These are phyloP conservation scores for Zanthoxylum bungeanum DNA, from an alignment of 345 rosid species.

Conservation along the genomic window DNA sequence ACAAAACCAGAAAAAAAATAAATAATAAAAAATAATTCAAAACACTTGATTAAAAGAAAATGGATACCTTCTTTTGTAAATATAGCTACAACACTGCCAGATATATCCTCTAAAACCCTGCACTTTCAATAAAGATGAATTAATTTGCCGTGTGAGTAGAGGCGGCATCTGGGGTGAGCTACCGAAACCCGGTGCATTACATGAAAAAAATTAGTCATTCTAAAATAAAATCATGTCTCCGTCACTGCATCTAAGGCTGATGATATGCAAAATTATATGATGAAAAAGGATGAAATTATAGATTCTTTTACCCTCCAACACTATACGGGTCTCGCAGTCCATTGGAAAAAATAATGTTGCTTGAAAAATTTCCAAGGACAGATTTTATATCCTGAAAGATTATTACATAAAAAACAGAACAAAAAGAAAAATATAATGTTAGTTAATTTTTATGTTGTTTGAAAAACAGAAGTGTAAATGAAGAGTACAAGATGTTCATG, in stretches of 20 bases:
- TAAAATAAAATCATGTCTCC: too few relatives aligned
- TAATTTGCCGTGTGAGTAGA: too few relatives aligned
- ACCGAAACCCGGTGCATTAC: too few relatives aligned
- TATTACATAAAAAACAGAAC: too few relatives aligned
- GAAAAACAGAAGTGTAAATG: not conserved
- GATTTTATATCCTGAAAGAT: conserved; percentile 39
- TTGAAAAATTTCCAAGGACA: conserved; percentile 35
- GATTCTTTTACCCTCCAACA: conserved; percentile 38
- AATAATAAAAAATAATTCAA: not conserved
- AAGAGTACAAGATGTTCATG: not conserved
- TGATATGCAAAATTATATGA: too few relatives aligned
- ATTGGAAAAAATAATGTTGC: conserved; percentile 54
- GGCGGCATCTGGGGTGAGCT: too few relatives aligned
- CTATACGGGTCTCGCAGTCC: conserved; percentile 49
- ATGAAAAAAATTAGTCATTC: too few relatives aligned
- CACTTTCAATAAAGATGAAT: not conserved
- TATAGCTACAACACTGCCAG: conserved; percentile 38
- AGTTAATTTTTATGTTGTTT: too few relatives aligned
- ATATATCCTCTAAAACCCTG: conserved; percentile 45
- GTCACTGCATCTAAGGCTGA: too few relatives aligned
- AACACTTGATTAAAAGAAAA: not conserved
- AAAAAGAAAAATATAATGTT: too few relatives aligned
- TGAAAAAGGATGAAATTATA: not conserved
- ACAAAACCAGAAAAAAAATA: not conserved
- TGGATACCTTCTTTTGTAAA: conserved; percentile 28